These are phyloP conservation scores for Sporothrix globosa DNA, from an alignment of 2,329 filamentous ascomycete species.

Conservation along the genomic window DNA sequence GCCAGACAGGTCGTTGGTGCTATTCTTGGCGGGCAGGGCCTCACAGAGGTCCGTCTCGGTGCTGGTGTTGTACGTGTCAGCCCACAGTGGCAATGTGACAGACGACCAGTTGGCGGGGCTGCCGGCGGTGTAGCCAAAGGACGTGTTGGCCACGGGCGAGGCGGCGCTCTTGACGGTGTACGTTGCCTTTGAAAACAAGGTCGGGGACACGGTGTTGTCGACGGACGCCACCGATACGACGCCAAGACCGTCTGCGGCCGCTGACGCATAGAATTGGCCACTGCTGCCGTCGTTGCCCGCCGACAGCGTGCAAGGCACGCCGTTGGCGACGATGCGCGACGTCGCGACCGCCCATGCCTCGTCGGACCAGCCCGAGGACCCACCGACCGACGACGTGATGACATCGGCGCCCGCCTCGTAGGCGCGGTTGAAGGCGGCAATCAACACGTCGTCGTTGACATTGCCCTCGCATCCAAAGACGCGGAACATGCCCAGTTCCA, in stretches of 20 bases:
- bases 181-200: conserved; percentile 48
- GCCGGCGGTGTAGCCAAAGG: conserved; percentile 52
- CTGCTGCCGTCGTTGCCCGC: conserved; percentile 55
- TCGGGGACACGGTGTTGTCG: conserved; percentile 47
- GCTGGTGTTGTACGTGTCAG: conserved; percentile 54
- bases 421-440: conserved; percentile 62
- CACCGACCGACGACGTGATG: conserved; percentile 60
- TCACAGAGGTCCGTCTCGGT: conserved; percentile 56
- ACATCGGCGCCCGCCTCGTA: conserved; percentile 63
- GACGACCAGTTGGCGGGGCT: conserved; percentile 49
- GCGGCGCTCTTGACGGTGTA: conserved; percentile 47
- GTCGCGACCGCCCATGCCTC: conserved; percentile 56
- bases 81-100: conserved; percentile 55
- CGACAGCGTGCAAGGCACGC: conserved; percentile 55
- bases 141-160: conserved; percentile 35
- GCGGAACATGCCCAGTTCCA: conserved; percentile 51
- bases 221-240: conserved; percentile 56
- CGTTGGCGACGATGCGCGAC: conserved; percentile 57
- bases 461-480: conserved; percentile 60
- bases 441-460: conserved; percentile 59
- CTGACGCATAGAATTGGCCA: conserved; percentile 56
- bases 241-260: conserved; percentile 52
- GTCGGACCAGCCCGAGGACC: conserved; percentile 56
- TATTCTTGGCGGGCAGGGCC: conserved; percentile 52
- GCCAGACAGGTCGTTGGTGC: conserved; percentile 61